Conservation (phyloP, 2,329 filamentous ascomycete species). For the Aspergillus sp. region DNA sequence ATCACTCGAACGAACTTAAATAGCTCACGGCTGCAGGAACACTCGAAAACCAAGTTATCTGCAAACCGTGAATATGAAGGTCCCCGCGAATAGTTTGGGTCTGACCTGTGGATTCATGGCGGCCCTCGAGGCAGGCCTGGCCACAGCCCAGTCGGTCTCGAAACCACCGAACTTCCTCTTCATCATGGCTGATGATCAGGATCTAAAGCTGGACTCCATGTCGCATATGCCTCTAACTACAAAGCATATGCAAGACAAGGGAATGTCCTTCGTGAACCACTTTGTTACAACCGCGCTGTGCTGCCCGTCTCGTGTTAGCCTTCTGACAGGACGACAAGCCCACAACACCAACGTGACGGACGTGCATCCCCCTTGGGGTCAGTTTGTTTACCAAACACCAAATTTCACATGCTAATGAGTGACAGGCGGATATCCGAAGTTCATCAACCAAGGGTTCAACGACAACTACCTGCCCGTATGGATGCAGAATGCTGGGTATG, state of each 20-base stretch:
- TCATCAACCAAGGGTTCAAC: slow-evolving; percentile 65
- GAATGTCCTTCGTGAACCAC: slow-evolving; percentile 62
- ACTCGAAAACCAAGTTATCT: no score
- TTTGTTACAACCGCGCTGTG: slow-evolving; percentile 68
- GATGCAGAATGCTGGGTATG: slow-evolving; percentile 69
- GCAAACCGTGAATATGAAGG: no score
- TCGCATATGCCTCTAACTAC: slow-evolving; percentile 61
- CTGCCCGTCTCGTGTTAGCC: slow-evolving; percentile 66
- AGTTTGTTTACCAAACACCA: neutral
- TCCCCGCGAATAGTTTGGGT: no score
- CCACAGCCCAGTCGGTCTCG: no score
- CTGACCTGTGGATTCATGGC: no score
- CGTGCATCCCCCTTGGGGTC: slow-evolving; percentile 55
- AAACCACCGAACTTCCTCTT: slow-evolving; percentile 61
- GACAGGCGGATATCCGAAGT: slow-evolving; percentile 60
- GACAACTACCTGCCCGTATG: slow-evolving; percentile 69
- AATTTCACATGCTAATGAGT: neutral
- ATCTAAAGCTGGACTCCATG: slow-evolving; percentile 62
- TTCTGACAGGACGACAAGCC: slow-evolving; percentile 66
- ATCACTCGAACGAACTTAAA: no score
- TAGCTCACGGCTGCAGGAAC: no score
- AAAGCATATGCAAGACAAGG: slow-evolving; percentile 59
- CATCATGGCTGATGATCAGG: slow-evolving; percentile 69
- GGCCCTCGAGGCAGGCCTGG: no score
- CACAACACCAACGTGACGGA: slow-evolving; percentile 73